A percentile compares a stretch with the other conserved stretches of the same genome.
These are phyloP conservation scores for Chenopodium quinoa DNA, from an alignment of 148 eudicot genomes.

Conservation along the genomic window DNA sequence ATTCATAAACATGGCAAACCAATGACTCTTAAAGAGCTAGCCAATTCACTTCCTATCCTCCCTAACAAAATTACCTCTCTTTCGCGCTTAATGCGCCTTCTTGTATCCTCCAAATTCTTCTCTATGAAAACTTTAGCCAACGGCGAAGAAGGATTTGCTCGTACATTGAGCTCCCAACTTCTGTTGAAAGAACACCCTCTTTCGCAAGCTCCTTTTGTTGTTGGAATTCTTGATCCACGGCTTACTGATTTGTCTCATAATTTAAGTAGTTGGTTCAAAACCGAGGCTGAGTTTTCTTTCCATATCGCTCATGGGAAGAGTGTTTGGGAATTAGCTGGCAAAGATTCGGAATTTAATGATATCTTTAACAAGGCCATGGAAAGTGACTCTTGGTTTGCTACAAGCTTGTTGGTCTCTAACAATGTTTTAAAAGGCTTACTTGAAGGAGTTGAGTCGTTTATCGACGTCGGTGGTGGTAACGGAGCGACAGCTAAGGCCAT, in stretches of 20 bases:
- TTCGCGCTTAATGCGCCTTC: slow-evolving; percentile 28
- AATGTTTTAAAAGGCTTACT: slow-evolving; percentile 19
- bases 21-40: slow-evolving; percentile 24
- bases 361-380: slow-evolving; percentile 37
- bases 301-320: slow-evolving; percentile 25
- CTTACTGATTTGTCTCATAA: slow-evolving; percentile 18
- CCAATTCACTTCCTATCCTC: slow-evolving; percentile 14
- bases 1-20: slow-evolving; percentile 34
- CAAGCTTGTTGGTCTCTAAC: slow-evolving; percentile 6
- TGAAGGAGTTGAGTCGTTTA: slow-evolving; percentile 30
- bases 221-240: slow-evolving; percentile 5
- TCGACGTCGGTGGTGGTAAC: slow-evolving; percentile 43
- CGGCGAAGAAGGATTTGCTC: slow-evolving; percentile 16
- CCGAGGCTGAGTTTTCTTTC: slow-evolving; percentile 17
- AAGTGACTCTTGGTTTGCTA: slow-evolving; percentile 33
- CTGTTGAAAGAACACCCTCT: slow-evolving; percentile 29
- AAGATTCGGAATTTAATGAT: slow-evolving; percentile 6
- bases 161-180: slow-evolving; percentile 30
- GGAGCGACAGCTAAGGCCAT: slow-evolving; percentile 35
- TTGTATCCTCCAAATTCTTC: slow-evolving; percentile 29
- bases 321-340: slow-evolving; percentile 28
- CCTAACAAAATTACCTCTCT: slow-evolving; percentile 19
- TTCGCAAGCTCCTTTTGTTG: slow-evolving; percentile 12
- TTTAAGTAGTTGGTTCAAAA: slow-evolving; percentile 27
- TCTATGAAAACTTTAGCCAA: neutral